Base-by-base conservation (phyloP, 2,329 filamentous ascomycete genomes). In the Cercospora sojina region DNA sequence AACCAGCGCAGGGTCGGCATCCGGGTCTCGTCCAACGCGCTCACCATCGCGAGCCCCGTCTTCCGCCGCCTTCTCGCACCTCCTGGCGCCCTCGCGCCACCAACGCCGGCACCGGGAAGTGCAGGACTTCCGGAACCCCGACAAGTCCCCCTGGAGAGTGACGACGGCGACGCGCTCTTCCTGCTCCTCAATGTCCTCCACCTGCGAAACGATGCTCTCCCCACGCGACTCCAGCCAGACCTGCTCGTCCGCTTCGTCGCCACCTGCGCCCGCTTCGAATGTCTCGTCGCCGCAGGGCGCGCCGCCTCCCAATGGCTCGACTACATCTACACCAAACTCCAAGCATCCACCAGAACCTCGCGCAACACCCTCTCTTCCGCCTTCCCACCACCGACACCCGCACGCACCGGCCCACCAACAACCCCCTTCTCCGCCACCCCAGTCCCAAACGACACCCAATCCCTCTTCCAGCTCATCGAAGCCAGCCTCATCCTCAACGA, bases 181-280 rank as follows among this genome's bases (percentile, higher is more conserved):
- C 63, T 74, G 9, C 67, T 76, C 47, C 65, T 67, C 61, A 70
- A 73, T 65, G 68, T 74, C 47, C 64, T 75, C 16, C 74, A 76
- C 65, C 70, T 74, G 5, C 71, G 71, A 61, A 70, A 74, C 65
- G 69, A 74, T 43, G 59, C 56, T 10, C 67, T 76, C 1, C 75
- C 75, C 4, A 25, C 70, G 2, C 66, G 71, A 41, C 58, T 76
- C 16, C 47, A 65, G 1, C 64, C 72, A 12, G 67, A 72, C 4
- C 32, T 61, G 3, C 71, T 76, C 10, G 60, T 67, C 49, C 69
- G 68, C 38, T 68, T 75, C 59, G 71, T 72, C 62, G 51, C 61
- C 16, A 55, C 67, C 3, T 71, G 68, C 20, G 62, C 67, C 7
- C 73, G 70, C 53, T 74, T 73, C 68, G 64, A 72, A n/a, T 75